Evolutionary conservation across 139 green algal genomes (phyloP).

Genomic region (Zygnema cylindricum): DNA sequence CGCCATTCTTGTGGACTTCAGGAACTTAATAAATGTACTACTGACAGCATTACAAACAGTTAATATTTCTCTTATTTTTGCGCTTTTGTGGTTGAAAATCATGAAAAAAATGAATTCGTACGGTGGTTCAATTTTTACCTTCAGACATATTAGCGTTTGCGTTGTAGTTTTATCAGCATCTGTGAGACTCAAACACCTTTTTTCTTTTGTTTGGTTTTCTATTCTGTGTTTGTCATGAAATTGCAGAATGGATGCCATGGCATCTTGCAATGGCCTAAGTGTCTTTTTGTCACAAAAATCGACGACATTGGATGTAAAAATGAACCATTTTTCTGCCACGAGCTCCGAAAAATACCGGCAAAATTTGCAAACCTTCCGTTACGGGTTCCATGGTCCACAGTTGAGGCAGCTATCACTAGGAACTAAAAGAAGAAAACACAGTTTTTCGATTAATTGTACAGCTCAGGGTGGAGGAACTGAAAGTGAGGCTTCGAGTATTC

Average conservation of each 20-base stretch:
- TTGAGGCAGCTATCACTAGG: not conserved
- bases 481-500: not conserved
- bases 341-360: not conserved
- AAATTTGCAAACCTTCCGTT: not conserved
- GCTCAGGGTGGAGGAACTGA: not conserved
- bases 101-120: no score
- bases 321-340: not conserved
- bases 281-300: not conserved
- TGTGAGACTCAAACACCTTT: no score
- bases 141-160: no score
- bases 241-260: not conserved
- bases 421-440: not conserved
- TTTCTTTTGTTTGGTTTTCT: no score
- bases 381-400: not conserved
- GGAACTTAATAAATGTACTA: no score
- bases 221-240: not conserved
- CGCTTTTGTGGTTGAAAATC: no score
- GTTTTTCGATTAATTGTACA: not conserved
- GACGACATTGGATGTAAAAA: not conserved
- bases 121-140: no score
- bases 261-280: not conserved
- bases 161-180: no score
- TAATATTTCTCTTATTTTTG: no score
- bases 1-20: no score
- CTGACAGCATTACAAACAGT: no score